Evolutionary conservation across 1,139 yeast genomes (phyloP), one percentile per base, ranked within the genome.

Genomic region (Pichia cactophila): DNA sequence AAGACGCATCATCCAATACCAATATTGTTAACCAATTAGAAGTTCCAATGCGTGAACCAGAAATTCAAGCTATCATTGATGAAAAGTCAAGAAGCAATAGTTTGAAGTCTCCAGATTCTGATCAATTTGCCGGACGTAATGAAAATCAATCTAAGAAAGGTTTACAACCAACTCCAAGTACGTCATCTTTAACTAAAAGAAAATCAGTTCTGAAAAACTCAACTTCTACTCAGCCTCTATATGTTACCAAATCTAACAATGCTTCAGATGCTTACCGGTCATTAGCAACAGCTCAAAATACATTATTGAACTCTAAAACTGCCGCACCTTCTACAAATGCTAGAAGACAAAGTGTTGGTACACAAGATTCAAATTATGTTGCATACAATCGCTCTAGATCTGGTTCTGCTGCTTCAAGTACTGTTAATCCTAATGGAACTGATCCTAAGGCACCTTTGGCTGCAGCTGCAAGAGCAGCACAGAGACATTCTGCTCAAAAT

Each of bases 281-380:
- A 0, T 66, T 83, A 49, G 75, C 89, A 1, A 84, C 94, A 0
- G 89, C 90, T 1, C 89, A 84, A 61, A 84, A 84, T 63, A 84
- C 94, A 0, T 72, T 89, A 52, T 61, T 83, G 50, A 84, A 84
- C 63, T 83, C 89, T 1, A 77, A 79, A 62, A 62, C 79, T 44
- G 72, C 81, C 7, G 12, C 40, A 1, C 26, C 29, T 29, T 26
- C 46, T 44, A 49, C 16, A 31, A 33, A 47, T 10, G n/a, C 43
- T 11, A 29, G 53, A 45, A 50, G 49, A 29, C 48, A 44, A 23
- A 45, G 47, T 37, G 39, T 49, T 2, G 45, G 39, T 26, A 23
- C 46, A 1, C 53, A 50, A 36, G 51, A 50, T 50, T 29, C 47
- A 38, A 43, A 28, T 29, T 11, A 6, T 11, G 33, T 17, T 17